Percentiles rank a stretch among this genome's conserved stretches.
These are phyloP conservation scores for Tolypocladium ovalisporum DNA, from an alignment of 2,329 filamentous ascomycete genomes.

Conservation along the genomic window DNA sequence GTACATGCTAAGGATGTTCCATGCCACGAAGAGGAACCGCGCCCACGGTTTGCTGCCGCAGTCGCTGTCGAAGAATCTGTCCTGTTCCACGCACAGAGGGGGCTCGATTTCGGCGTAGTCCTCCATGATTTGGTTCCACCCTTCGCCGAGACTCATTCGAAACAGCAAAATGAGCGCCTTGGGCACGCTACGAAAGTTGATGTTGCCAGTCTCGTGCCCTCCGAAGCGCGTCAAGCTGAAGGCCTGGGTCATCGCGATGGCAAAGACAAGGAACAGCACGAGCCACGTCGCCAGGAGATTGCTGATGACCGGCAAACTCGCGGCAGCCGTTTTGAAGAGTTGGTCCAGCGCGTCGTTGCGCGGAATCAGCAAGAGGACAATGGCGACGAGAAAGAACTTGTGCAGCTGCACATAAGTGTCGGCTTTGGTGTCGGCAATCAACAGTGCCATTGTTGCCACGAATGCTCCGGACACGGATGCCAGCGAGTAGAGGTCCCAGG, in stretches of 20 bases:
- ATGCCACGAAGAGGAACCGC: conserved; percentile 78
- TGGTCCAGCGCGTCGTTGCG: conserved; percentile 96
- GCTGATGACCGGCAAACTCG: conserved; percentile 79
- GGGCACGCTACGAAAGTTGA: conserved; percentile 89
- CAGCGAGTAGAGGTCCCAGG: conserved; percentile 89
- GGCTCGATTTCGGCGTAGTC: conserved; percentile 75
- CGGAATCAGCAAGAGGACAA: conserved; percentile 83
- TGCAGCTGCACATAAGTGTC: conserved; percentile 68
- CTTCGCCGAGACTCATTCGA: conserved; percentile 85
- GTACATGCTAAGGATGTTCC: conserved; percentile 99
- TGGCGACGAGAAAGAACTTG: conserved; percentile 87
- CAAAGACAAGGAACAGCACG: conserved; percentile 90
- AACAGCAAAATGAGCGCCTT: conserved; percentile 91
- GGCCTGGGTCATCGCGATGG: conserved; percentile 90
- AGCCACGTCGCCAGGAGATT: conserved; percentile 96
- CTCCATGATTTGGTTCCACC: conserved; percentile 96
- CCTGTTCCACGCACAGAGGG: conserved; percentile 66
- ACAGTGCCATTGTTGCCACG: conserved; percentile 63
- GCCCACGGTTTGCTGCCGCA: conserved; percentile 90
- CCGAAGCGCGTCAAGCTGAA: conserved; percentile 92
- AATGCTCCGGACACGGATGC: conserved; percentile 71
- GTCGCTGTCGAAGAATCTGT: conserved; percentile 74
- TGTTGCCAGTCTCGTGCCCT: conserved; percentile 56
- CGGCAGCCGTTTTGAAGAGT: conserved; percentile 95
- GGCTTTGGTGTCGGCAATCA: conserved; percentile 49